Evolutionary conservation across 768 basidiomycete species (phyloP).

Genomic region (Phlebiopsis flavidoalba): DNA sequence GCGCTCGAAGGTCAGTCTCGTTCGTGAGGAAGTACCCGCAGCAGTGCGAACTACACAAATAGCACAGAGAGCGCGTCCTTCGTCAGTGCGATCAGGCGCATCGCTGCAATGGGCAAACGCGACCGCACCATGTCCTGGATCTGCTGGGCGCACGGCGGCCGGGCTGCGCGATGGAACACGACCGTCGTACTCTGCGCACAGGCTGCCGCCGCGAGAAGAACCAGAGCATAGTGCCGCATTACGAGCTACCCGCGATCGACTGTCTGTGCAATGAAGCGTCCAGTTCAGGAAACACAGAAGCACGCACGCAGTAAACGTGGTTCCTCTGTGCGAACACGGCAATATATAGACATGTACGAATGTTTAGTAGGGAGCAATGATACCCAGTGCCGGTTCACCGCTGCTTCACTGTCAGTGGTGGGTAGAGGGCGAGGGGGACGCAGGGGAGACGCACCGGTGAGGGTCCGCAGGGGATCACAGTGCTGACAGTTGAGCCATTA

Average conservation of each 20-base stretch:
- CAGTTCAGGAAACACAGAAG: conserved; percentile 79
- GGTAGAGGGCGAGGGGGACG: background rate
- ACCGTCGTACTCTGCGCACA: conserved; percentile 59
- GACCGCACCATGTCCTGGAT: conserved; percentile 72
- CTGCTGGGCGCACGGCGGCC: conserved; percentile 39
- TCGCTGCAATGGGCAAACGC: background rate
- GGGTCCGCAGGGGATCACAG: conserved; percentile 50
- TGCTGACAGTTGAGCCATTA: conserved; percentile 77
- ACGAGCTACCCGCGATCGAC: conserved; percentile 52
- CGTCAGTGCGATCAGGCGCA: background rate
- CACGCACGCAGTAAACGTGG: too few relatives aligned
- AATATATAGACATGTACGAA: conserved; percentile 73
- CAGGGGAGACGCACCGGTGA: conserved; percentile 44
- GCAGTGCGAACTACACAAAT: conserved; percentile 56
- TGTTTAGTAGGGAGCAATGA: conserved; percentile 58
- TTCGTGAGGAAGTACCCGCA: conserved; percentile 73
- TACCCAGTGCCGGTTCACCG: conserved; percentile 66
- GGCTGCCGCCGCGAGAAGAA: conserved; percentile 72
- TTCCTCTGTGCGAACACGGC: too few relatives aligned
- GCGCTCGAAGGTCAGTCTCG: conserved; percentile 46
- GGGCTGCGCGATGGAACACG: conserved; percentile 48
- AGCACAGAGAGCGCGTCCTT: too few relatives aligned
- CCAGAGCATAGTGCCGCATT: conserved; percentile 76
- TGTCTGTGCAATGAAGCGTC: conserved; percentile 58
- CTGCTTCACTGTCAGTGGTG: conserved; percentile 40